phyloP scores from a whole-genome alignment of 2,329 filamentous ascomycete genomes.

The Lachnellula occidentalis region DNA sequence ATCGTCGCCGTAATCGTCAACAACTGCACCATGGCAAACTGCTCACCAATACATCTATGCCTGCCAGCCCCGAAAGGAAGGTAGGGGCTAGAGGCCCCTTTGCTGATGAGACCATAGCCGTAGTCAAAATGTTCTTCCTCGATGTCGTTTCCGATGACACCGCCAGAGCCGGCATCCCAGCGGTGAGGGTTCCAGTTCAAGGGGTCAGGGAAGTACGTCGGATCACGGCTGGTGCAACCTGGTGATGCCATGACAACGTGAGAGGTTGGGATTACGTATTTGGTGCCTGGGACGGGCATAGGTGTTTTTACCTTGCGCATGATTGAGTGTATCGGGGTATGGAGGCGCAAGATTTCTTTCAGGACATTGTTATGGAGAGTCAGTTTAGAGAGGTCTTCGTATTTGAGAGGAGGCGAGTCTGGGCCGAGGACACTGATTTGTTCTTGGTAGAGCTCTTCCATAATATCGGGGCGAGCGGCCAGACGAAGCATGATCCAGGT shows the following conservation, averaged over 20 bases:
- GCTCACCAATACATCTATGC: conserved; percentile 93
- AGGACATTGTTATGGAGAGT: conserved; percentile 79
- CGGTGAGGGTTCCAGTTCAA: conserved; percentile 83
- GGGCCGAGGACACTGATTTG: conserved; percentile 68
- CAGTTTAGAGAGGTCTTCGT: conserved; percentile 72
- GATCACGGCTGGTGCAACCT: conserved; percentile 69
- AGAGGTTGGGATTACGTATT: conserved; percentile 72
- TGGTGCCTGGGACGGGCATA: conserved; percentile 76
- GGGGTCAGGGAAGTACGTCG: conserved; percentile 75
- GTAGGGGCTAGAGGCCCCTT: conserved; percentile 84
- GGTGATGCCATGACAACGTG: conserved; percentile 82
- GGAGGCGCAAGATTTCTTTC: conserved; percentile 86
- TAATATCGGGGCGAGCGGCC: conserved; percentile 68
- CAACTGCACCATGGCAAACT: conserved; percentile 90
- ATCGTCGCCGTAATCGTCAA: conserved; percentile 76
- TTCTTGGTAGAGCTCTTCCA: conserved; percentile 78
- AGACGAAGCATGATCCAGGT: conserved; percentile 82
- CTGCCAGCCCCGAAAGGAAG: conserved; percentile 90
- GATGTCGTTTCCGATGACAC: conserved; percentile 46
- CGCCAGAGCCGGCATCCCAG: conserved; percentile 66
- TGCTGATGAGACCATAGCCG: conserved; percentile 87
- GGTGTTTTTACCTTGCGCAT: conserved; percentile 87
- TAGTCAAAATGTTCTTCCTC: conserved; percentile 81
- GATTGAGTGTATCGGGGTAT: conserved; percentile 92
- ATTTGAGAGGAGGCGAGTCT: conserved; percentile 68